These are phyloP conservation scores for Cryptosporidium baileyi DNA, from an alignment of 169 alveolate species.

Conservation along the genomic window DNA sequence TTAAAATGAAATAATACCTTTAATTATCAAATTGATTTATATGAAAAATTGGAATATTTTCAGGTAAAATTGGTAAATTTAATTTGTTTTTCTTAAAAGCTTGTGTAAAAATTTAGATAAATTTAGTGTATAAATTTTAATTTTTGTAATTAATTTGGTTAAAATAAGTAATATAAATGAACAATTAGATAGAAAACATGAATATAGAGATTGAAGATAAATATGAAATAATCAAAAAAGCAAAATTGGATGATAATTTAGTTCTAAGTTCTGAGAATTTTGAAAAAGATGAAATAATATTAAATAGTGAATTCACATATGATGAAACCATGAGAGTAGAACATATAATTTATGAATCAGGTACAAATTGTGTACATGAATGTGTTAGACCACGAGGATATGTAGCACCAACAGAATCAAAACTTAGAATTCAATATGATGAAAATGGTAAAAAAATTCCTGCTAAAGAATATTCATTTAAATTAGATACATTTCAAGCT, in stretches of 20 bases:
- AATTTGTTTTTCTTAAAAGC: too few species aligned
- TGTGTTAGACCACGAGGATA: constrained; percentile 64
- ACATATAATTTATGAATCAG: constrained; percentile 46
- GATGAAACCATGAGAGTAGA: constrained; percentile 60
- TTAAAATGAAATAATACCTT: too few species aligned
- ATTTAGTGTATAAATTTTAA: too few species aligned
- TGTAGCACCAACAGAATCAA: constrained; percentile 64
- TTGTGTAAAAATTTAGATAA: too few species aligned
- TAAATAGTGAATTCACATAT: too few species aligned
- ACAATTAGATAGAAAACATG: too few species aligned
- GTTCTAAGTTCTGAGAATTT: not conserved
- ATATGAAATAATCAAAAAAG: constrained; percentile 2
- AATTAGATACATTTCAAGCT: constrained; percentile 95
- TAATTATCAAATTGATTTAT: too few species aligned
- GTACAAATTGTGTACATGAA: constrained; percentile 63
- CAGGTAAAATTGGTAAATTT: too few species aligned
- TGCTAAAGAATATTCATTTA: constrained; percentile 90
- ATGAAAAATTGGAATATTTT: too few species aligned
- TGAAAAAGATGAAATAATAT: not conserved
- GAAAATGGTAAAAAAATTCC: constrained; percentile 74
- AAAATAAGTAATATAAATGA: too few species aligned
- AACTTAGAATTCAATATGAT: constrained; percentile 32
- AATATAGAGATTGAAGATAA: too few species aligned
- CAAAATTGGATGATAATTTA: not conserved
- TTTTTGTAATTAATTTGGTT: too few species aligned